Evolutionary conservation across 2,329 filamentous ascomycete genomes (phyloP).

Genomic region (Lecanosticta acicola): DNA sequence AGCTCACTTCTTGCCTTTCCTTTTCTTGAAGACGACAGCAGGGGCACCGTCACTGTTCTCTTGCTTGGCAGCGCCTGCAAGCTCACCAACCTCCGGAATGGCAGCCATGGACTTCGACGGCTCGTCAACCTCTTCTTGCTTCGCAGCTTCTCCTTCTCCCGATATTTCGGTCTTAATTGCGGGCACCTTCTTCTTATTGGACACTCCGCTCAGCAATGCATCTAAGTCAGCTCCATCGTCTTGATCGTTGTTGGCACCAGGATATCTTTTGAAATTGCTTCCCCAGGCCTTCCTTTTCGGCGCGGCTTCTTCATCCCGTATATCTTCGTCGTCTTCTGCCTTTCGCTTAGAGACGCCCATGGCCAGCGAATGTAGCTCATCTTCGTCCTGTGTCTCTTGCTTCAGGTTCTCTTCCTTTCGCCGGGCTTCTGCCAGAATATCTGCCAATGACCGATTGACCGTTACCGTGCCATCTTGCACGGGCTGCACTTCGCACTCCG

Average conservation of each 20-base stretch:
- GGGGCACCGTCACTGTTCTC: constrained; percentile 34
- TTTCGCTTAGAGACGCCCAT: constrained; percentile 60
- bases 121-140: constrained; percentile 30
- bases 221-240: constrained; percentile 57
- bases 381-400: constrained; percentile 39
- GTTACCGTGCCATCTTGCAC: constrained; percentile 13
- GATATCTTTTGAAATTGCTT: constrained; percentile 41
- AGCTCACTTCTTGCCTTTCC: constrained; percentile 49
- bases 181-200: constrained; percentile 23
- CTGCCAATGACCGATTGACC: constrained; percentile 36
- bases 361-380: constrained; percentile 40
- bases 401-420: constrained; percentile 40
- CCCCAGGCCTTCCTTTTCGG: constrained; percentile 40
- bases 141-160: constrained; percentile 21
- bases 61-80: constrained; percentile 5
- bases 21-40: constrained; percentile 70
- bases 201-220: constrained; percentile 44
- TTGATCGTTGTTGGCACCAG: constrained; percentile 40
- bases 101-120: constrained; percentile 24
- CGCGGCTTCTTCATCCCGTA: constrained; percentile 48
- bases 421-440: constrained; percentile 41
- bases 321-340: constrained; percentile 55
- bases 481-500: constrained; percentile 38
- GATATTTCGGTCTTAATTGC: constrained; percentile 27
- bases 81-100: constrained; percentile 19